phyloP scores from a whole-genome alignment of 164 flowering plant genomes.

The Aristolochia fimbriata region DNA sequence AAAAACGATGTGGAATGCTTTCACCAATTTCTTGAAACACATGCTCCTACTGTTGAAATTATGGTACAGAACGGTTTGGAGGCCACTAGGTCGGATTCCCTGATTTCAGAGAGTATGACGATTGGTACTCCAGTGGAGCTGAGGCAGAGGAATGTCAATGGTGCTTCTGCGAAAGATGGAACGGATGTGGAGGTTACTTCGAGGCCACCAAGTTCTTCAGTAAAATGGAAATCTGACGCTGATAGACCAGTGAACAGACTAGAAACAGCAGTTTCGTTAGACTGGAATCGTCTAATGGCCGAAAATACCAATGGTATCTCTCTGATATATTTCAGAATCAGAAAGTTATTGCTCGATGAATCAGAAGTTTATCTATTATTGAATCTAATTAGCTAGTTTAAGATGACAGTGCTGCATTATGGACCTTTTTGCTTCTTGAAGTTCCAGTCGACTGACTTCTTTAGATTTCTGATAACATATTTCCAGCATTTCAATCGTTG shows the following conservation, averaged over 20 bases:
- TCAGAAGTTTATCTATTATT: not conserved
- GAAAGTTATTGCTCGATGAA: not conserved
- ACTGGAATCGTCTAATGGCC: slow-evolving; percentile 3
- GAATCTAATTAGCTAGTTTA: not conserved
- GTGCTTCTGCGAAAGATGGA: not conserved
- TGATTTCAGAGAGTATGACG: not conserved
- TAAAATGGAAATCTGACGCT: not conserved
- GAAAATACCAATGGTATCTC: slow-evolving; percentile 1
- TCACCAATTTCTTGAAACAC: no score
- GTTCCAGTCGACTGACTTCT: not conserved
- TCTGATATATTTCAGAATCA: not conserved
- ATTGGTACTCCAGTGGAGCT: not conserved
- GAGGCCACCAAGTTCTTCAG: not conserved
- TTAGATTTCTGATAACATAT: not conserved
- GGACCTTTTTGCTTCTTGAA: not conserved
- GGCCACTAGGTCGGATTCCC: not conserved
- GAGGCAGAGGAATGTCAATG: slow-evolving; percentile 4
- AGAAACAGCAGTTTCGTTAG: slow-evolving; percentile 1
- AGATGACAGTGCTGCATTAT: not conserved
- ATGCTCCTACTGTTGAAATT: no score
- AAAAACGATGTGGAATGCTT: no score
- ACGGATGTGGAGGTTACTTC: not conserved
- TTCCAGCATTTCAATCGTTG: not conserved
- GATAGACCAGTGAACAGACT: not conserved
- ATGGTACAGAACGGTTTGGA: not conserved